These are phyloP conservation scores for Amaranthus tricolor DNA, from an alignment of 179 eudicot species.

Conservation along the genomic window DNA sequence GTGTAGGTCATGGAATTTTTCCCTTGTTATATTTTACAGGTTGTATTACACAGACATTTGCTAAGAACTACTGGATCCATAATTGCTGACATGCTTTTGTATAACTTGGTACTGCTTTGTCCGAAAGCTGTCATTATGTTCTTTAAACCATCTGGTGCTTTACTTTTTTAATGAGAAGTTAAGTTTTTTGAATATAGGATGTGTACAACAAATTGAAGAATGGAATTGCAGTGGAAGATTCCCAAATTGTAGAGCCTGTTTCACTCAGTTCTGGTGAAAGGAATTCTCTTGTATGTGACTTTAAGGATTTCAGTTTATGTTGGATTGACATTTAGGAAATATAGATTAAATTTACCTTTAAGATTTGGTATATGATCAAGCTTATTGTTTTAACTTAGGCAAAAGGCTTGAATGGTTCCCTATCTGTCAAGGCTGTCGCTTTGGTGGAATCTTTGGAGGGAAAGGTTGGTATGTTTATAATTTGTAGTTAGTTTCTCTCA, in stretches of 20 bases:
- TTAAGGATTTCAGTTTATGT: constrained; percentile 11
- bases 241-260: constrained; percentile 48
- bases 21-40: constrained; percentile 39
- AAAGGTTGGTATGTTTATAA: constrained; percentile 46
- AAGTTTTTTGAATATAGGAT: constrained; percentile 48
- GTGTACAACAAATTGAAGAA: constrained; percentile 71
- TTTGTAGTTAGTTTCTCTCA: background rate
- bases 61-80: constrained; percentile 74
- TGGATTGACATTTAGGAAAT: constrained; percentile 11
- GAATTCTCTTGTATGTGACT: constrained; percentile 55
- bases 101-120: constrained; percentile 52
- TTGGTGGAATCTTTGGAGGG: constrained; percentile 83
- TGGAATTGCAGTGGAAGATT: constrained; percentile 77
- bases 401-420: constrained; percentile 66
- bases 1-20: constrained; percentile 11
- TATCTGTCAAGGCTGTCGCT: constrained; percentile 66
- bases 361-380: constrained; percentile 10
- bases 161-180: background rate
- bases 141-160: constrained; percentile 6
- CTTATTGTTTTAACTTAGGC: constrained; percentile 46
- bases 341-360: background rate
- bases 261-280: constrained; percentile 74
- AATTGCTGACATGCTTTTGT: constrained; percentile 63
- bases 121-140: background rate
- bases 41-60: constrained; percentile 80